Evolutionary conservation across 2,329 filamentous ascomycete species (phyloP).

Genomic region (Colletotrichum euphorbiae): DNA sequence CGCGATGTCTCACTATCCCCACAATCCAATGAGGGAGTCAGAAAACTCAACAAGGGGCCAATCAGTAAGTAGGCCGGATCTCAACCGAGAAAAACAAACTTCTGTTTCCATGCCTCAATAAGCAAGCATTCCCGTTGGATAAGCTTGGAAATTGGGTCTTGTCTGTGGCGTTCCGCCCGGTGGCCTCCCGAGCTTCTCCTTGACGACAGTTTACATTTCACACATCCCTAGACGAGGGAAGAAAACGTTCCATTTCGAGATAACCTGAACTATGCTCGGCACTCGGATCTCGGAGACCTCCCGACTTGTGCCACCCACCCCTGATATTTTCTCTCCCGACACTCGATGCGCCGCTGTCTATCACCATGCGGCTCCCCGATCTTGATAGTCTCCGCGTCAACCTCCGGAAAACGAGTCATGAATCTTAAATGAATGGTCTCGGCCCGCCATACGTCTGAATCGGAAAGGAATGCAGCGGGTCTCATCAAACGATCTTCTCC

Average conservation of each 20-base stretch:
- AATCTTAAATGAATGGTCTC: neutral
- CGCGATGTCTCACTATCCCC: slow-evolving; percentile 35
- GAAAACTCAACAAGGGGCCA: slow-evolving; percentile 27
- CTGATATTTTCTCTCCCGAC: neutral
- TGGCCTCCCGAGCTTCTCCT: slow-evolving; percentile 23
- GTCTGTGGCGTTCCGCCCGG: slow-evolving; percentile 20
- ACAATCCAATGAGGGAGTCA: slow-evolving; percentile 36
- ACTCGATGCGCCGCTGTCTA: slow-evolving; percentile 30
- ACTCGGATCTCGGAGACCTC: neutral
- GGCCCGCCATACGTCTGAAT: slow-evolving; percentile 9
- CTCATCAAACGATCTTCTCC: slow-evolving; percentile 13
- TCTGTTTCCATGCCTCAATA: neutral
- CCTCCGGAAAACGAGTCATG: slow-evolving; percentile 12
- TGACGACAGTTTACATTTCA: slow-evolving; percentile 15
- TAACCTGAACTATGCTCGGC: neutral
- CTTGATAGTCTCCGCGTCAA: neutral
- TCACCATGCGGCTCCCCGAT: slow-evolving; percentile 22
- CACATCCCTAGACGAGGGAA: slow-evolving; percentile 6
- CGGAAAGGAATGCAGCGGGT: neutral
- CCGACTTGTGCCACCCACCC: neutral
- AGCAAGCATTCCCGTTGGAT: slow-evolving; percentile 13
- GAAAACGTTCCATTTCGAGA: slow-evolving; percentile 6
- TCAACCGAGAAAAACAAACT: slow-evolving; percentile 1
- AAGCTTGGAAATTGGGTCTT: slow-evolving; percentile 22
- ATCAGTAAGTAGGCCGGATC: slow-evolving; percentile 24